A percentile compares a stretch with the other conserved stretches of the same genome.
Conservation (phyloP, 1,139 yeast species). For the Eremothecium coryli region DNA sequence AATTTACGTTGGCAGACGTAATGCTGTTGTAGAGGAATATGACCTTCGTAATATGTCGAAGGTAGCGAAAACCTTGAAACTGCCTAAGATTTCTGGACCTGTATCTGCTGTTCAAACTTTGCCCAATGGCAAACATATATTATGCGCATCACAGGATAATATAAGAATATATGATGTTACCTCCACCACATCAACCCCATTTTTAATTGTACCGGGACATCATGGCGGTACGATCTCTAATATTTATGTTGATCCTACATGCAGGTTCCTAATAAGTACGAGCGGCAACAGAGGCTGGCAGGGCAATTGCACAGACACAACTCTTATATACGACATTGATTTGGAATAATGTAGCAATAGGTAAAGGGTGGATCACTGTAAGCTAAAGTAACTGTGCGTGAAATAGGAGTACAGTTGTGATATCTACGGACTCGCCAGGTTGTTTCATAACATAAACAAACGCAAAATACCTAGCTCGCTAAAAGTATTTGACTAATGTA, state of each 20-base stretch:
- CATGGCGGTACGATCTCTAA: constrained; percentile 63
- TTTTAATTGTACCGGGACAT: constrained; percentile 52
- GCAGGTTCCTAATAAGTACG: constrained; percentile 79
- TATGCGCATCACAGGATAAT: constrained; percentile 88
- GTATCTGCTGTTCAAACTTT: constrained; percentile 72
- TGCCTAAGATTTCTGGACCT: constrained; percentile 88
- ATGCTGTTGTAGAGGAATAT: constrained; percentile 78
- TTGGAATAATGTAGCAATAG: too few relatives aligned
- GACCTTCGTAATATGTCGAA: constrained; percentile 54
- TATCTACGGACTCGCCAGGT: too few relatives aligned
- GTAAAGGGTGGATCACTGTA: too few relatives aligned
- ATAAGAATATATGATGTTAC: constrained; percentile 74
- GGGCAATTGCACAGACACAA: constrained; percentile 68
- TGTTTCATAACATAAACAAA: too few relatives aligned
- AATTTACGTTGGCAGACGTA: constrained; percentile 80
- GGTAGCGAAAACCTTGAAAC: constrained; percentile 52
- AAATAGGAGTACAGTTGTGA: too few relatives aligned
- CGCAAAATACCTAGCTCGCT: too few relatives aligned
- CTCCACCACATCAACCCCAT: constrained; percentile 35
- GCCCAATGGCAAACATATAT: constrained; percentile 70
- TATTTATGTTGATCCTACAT: constrained; percentile 72
- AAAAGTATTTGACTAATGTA: too few relatives aligned
- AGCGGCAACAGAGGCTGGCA: constrained; percentile 97
- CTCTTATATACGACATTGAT: constrained; percentile 67
- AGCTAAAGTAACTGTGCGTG: too few relatives aligned